These are phyloP conservation scores for Aschersonia sp. DNA, from an alignment of 2,329 filamentous ascomycete genomes.

Conservation along the genomic window DNA sequence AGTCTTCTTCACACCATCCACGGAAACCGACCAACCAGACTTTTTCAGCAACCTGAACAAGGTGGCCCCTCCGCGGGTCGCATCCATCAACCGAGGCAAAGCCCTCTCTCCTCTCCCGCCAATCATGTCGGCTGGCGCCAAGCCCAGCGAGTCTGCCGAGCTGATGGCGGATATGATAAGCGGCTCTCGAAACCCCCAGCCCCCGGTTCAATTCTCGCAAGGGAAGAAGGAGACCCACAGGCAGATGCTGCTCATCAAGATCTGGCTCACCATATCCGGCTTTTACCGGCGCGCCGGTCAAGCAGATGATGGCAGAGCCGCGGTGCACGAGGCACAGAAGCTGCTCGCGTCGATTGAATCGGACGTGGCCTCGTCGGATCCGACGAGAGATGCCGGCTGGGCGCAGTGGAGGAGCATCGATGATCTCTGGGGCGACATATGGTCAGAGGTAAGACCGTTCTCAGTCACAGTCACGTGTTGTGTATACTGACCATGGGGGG, in stretches of 20 bases:
- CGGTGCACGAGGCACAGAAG: constrained; percentile 68
- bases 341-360: constrained; percentile 58
- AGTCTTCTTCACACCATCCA: constrained; percentile 32
- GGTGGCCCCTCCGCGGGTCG: constrained; percentile 19
- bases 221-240: constrained; percentile 36
- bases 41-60: constrained; percentile 28
- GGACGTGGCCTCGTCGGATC: constrained; percentile 47
- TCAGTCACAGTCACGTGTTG: neutral
- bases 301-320: constrained; percentile 65
- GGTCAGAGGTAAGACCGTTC: constrained; percentile 51
- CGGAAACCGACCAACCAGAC: constrained; percentile 25
- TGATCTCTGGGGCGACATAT: constrained; percentile 73
- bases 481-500: constrained; percentile 1
- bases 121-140: constrained; percentile 25
- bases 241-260: constrained; percentile 47
- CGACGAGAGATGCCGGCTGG: constrained; percentile 57
- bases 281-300: constrained; percentile 75
- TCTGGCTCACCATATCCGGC: constrained; percentile 83
- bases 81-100: constrained; percentile 28
- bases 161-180: constrained; percentile 24
- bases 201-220: constrained; percentile 38
- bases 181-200: constrained; percentile 31
- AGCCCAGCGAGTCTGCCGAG: constrained; percentile 24
- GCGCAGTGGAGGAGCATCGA: constrained; percentile 69
- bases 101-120: constrained; percentile 31